Conservation (phyloP, 225 moss, liverwort and hornwort species). For the Lunularia cruciata region DNA sequence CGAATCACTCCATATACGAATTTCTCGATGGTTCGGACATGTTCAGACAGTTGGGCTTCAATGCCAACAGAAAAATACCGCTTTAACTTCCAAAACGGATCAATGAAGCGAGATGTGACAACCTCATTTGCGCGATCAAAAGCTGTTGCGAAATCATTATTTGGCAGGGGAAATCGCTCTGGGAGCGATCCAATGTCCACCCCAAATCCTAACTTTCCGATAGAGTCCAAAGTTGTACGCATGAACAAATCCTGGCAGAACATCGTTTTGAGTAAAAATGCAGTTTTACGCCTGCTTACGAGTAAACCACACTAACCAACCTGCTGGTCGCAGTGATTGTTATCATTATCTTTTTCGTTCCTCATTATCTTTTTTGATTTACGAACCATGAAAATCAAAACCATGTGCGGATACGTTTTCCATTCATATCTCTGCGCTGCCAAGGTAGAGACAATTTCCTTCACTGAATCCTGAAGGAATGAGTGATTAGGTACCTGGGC, state of each 20-base stretch:
- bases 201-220: conserved; percentile 50
- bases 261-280: background rate
- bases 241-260: conserved; percentile 45
- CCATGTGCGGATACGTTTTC: too few species aligned
- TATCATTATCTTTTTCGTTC: background rate
- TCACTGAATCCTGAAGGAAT: too few species aligned
- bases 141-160: conserved; percentile 42
- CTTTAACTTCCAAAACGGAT: conserved; percentile 47
- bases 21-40: conserved; percentile 31
- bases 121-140: conserved; percentile 46
- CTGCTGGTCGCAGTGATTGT: background rate
- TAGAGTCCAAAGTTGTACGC: conserved; percentile 51
- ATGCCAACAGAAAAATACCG: conserved; percentile 31
- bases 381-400: too few species aligned
- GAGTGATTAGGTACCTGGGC: conserved; percentile 58
- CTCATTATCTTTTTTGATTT: too few species aligned
- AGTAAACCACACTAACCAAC: background rate
- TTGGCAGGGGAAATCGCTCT: conserved; percentile 29
- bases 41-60: conserved; percentile 25
- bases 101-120: conserved; percentile 32
- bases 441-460: too few species aligned
- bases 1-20: conserved; percentile 45
- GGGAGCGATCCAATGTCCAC: conserved; percentile 37
- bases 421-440: too few species aligned
- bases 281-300: background rate